phyloP scores from a whole-genome alignment of 2,329 filamentous ascomycete genomes.

The Colletotrichum tanaceti region DNA sequence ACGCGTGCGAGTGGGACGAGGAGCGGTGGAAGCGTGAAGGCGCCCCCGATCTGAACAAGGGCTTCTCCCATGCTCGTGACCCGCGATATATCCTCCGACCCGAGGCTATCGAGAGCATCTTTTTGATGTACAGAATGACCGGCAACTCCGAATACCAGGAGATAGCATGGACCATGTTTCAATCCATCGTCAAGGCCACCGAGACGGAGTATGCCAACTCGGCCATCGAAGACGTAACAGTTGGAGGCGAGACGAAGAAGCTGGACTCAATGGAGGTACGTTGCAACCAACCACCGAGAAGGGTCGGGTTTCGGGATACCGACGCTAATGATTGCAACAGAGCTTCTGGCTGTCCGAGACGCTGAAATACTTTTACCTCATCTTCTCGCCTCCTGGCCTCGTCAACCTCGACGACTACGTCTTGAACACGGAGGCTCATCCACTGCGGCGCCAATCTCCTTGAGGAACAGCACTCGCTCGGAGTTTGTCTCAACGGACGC shows the following conservation, averaged over 20 bases:
- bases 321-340: conserved; percentile 51
- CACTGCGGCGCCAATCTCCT: conserved; percentile 45
- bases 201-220: conserved; percentile 61
- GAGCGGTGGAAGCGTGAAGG: conserved; percentile 42
- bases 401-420: conserved; percentile 77
- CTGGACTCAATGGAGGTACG: conserved; percentile 55
- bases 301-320: background rate
- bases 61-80: conserved; percentile 71
- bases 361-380: conserved; percentile 79
- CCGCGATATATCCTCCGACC: conserved; percentile 63
- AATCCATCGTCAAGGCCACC: conserved; percentile 58
- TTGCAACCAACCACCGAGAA: conserved; percentile 42
- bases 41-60: conserved; percentile 54
- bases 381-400: conserved; percentile 72
- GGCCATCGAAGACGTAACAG: conserved; percentile 63
- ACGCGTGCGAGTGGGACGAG: conserved; percentile 62
- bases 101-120: conserved; percentile 65
- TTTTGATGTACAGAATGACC: conserved; percentile 65
- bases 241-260: conserved; percentile 52
- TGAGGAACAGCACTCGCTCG: background rate
- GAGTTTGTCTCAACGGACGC: background rate
- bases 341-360: conserved; percentile 81
- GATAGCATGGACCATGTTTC: conserved; percentile 65
- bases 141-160: conserved; percentile 61
- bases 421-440: conserved; percentile 66